Base-by-base conservation (phyloP, 163 green algal species). In the Coccomyxa subellipsoidea region DNA sequence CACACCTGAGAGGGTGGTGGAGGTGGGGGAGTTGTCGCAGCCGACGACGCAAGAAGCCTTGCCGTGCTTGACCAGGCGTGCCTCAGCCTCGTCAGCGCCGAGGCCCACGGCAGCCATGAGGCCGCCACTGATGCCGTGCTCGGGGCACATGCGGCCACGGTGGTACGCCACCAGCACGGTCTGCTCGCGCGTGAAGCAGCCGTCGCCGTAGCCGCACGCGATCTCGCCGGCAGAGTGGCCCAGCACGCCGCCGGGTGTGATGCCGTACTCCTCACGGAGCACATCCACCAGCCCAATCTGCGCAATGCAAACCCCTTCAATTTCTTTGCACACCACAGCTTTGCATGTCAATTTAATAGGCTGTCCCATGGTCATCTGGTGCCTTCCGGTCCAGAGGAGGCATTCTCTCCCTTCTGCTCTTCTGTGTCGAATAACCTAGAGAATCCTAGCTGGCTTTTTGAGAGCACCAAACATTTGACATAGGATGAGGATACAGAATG, bases 211-310 rank as follows among this genome's bases (percentile, higher is more conserved):
- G 78, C 35, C 59, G 66, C 54, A 77, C 15, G 54, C 78, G 21
- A 82, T 82, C 66, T 82, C 78, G 25, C 78, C 78, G 6, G 78
- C 78, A 23, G 23, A 47, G 78, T 82, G 78, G 18, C 78, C 78
- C 78, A 82, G 78, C 54, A 82, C 37, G 7, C 78, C 78, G 31
- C 40, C 35, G 10, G 54, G 59, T 32, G 27, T 36, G 27, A 82
- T 35, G 36, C 78, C 78, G 35, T 78, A 82, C 36, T 82, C 54
- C 54, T 77, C 36, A 5, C 35, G 27, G 21, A 82, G 78, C 59
- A 77, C 36, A 27, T 82, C 78, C 54, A 82, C 78, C 78, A 82
- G 78, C 34, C 78, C 78, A 32, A 82, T 77, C 78, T 82, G 78
- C 36, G 40, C 5, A 15, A 35, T 8, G 47, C 47, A 59, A 59